These are phyloP conservation scores for Avena atlantica DNA, from an alignment of 176 grass and related monocot genomes.

Conservation along the genomic window DNA sequence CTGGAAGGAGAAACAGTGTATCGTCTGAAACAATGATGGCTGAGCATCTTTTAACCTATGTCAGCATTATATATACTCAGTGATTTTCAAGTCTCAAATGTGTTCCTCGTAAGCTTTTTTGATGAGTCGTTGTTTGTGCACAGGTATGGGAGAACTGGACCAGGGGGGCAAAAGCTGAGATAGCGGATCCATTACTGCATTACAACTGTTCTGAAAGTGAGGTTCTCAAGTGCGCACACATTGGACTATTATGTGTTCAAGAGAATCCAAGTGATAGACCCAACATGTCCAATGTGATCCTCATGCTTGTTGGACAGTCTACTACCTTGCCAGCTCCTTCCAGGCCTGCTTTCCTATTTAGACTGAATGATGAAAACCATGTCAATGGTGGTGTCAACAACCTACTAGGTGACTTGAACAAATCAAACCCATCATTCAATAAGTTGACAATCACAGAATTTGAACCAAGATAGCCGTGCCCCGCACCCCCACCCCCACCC, in stretches of 20 bases:
- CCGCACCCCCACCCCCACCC: no score
- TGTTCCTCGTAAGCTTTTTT: not conserved
- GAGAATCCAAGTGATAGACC: conserved; percentile 53
- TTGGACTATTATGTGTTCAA: conserved; percentile 60
- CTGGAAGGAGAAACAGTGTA: conserved; percentile 47
- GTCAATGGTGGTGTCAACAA: not conserved
- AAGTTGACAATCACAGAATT: conserved; percentile 43
- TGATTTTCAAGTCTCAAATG: not conserved
- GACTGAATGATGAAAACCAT: conserved; percentile 2
- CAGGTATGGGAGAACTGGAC: conserved; percentile 44
- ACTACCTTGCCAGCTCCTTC: conserved; percentile 37
- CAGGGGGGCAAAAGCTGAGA: conserved; percentile 11
- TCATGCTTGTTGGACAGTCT: conserved; percentile 50
- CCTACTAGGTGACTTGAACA: not conserved
- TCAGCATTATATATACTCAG: not conserved
- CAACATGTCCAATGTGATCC: conserved; percentile 40
- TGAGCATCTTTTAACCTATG: conserved; percentile 33
- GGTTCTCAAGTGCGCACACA: conserved; percentile 43
- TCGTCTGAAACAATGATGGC: conserved; percentile 46
- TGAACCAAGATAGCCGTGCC: not conserved
- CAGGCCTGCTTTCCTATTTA: conserved; percentile 50
- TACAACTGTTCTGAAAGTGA: conserved; percentile 25
- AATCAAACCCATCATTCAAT: conserved; percentile 3
- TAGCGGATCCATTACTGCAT: not conserved
- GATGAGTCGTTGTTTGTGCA: not conserved